These are phyloP conservation scores for Penicillium alfredii DNA, from an alignment of 495 filamentous ascomycete genomes.

Conservation along the genomic window DNA sequence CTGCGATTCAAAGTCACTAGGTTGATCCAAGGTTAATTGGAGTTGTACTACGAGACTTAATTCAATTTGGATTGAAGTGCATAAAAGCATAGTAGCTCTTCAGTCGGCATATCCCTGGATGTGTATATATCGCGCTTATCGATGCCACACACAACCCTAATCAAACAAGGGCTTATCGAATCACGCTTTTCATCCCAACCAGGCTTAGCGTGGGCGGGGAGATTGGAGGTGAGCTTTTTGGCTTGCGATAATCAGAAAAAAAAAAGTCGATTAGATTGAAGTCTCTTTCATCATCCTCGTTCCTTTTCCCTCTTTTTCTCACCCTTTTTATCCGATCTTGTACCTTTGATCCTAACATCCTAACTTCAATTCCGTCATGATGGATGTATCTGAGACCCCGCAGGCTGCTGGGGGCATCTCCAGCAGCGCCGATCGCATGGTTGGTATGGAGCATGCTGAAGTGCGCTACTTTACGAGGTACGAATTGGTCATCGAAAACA, in stretches of 20 bases:
- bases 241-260: conserved; percentile 24
- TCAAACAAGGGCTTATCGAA: conserved; percentile 2
- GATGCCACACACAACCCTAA: no score
- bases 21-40: no score
- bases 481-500: conserved; percentile 23
- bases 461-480: conserved; percentile 97
- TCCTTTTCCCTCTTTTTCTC: conserved; percentile 9
- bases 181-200: conserved; percentile 2
- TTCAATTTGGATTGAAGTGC: no score
- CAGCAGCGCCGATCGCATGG: conserved; percentile 49
- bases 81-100: no score
- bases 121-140: no score
- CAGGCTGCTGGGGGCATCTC: conserved; percentile 23
- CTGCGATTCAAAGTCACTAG: no score
- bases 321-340: conserved; percentile 4
- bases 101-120: no score
- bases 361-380: conserved; percentile 13
- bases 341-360: conserved; percentile 1
- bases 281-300: conserved; percentile 12
- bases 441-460: conserved; percentile 75
- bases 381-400: conserved; percentile 27
- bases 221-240: conserved; percentile 27
- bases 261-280: conserved; percentile 25
- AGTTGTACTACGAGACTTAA: no score
- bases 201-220: conserved; percentile 19